Evolutionary conservation across 495 filamentous ascomycete species (phyloP), one percentile per base, ranked within the genome.

Genomic region (Penicillium salamii): DNA sequence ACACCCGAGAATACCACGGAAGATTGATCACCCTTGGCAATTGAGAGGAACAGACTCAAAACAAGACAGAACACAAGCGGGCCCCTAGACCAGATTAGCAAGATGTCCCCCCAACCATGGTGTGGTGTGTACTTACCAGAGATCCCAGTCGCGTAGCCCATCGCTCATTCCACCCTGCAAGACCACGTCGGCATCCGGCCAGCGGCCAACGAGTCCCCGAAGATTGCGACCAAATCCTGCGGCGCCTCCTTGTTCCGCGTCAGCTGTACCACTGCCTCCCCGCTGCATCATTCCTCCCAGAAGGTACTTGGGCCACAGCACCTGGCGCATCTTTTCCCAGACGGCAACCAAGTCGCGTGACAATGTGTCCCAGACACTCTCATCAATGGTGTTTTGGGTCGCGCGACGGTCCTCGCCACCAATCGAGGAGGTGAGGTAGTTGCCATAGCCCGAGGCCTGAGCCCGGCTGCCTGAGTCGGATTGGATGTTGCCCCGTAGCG

Each of bases 321-420:
- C 93, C 71, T 95, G 92, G 68, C 86, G 84, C 89, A 97, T 90
- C 78, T 97, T 97, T 70, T 87, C 85, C 90, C 93, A 97, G 20
- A 97, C 89, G 33, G 91, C 93, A 14, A 91, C 66, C 59, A 97
- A 73, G 67, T 99, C 93, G 46, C 93, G 85, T 34, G 86, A 87
- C 48, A 99, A 72, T 11, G 93, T 99, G 23, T 91, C 86, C 93
- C 92, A 97, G 39, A 97, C 93, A 7, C 79, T 88, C 69, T 99
- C 93, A 70, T 97, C 95, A 67, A 99, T 95, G 36, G 93, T 99
- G 72, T 93, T 95, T 48, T 82, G 82, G 11, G 90, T 82, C 33
- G 95, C 91, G 44, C 87, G 84, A n/a, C 93, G 89, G 74, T 99
- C 95, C 58, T 97, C 91, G 49, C 93, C 93, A 36, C 85, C 85